phyloP scores from a whole-genome alignment of 441 rosid species.

The Mallotus japonicus region DNA sequence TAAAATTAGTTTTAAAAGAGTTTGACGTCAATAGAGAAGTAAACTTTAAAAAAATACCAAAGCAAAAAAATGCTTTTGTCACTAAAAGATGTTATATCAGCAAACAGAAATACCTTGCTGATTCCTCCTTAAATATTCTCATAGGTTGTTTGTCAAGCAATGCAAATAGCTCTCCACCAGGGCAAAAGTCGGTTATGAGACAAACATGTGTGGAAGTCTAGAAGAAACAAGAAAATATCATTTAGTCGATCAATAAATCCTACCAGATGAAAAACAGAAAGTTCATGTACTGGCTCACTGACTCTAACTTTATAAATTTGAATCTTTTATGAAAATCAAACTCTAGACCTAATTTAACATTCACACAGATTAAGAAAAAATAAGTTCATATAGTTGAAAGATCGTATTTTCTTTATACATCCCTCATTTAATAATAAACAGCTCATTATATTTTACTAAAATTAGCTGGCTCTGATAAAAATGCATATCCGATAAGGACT shows the following conservation, averaged over 20 bases:
- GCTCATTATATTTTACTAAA: too few relatives aligned
- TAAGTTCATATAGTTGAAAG: too few relatives aligned
- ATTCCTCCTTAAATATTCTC: conserved; percentile 82
- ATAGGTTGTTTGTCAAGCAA: conserved; percentile 91
- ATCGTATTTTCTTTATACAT: too few relatives aligned
- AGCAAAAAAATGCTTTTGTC: not conserved
- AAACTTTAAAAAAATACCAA: not conserved
- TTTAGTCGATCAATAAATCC: not conserved
- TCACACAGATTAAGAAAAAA: too few relatives aligned
- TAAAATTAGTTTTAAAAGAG: not conserved
- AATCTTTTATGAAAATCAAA: too few relatives aligned
- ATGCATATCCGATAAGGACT: too few relatives aligned
- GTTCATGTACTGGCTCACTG: not conserved
- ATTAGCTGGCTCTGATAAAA: too few relatives aligned
- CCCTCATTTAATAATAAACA: too few relatives aligned
- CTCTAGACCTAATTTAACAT: too few relatives aligned
- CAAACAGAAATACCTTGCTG: conserved; percentile 61
- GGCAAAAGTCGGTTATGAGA: conserved; percentile 94
- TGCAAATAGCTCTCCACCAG: conserved; percentile 95
- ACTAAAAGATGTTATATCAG: not conserved
- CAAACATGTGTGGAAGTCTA: conserved; percentile 94
- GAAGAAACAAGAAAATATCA: conserved; percentile 26
- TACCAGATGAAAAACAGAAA: conserved; percentile 2
- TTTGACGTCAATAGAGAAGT: not conserved
- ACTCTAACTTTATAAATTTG: too few relatives aligned